A percentile compares a stretch with the other conserved stretches of the same genome.
These are phyloP conservation scores for Solanum ossicruentum DNA, from an alignment of 257 asterid species.

Conservation along the genomic window DNA sequence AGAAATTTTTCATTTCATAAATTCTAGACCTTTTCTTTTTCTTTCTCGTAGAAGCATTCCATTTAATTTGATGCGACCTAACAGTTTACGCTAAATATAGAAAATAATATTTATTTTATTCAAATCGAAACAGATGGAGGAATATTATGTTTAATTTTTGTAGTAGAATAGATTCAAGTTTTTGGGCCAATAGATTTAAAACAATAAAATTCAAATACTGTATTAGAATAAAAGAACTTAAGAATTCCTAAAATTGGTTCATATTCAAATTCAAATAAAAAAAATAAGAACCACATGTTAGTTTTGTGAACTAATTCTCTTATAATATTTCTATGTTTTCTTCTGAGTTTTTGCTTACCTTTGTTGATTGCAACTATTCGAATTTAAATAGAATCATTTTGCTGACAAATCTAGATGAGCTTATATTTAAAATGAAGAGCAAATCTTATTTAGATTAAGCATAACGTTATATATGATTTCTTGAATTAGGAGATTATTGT, in stretches of 20 bases:
- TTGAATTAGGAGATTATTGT: background rate
- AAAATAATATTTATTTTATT: background rate
- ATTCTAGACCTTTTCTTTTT: background rate
- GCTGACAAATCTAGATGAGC: background rate
- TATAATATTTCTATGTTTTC: background rate
- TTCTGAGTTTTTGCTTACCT: background rate
- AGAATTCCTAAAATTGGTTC: background rate
- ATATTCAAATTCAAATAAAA: background rate
- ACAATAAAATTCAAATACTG: background rate
- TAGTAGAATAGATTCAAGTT: background rate
- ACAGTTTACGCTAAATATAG: background rate
- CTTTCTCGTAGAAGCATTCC: background rate
- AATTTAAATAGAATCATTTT: background rate
- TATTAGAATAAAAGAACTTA: background rate
- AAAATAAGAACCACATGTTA: background rate
- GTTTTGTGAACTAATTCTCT: background rate
- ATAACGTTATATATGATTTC: background rate
- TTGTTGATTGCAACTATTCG: background rate
- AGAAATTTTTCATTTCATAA: background rate
- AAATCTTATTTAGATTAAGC: background rate
- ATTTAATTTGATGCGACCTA: background rate
- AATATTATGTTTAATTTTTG: background rate
- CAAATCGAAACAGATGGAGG: too few relatives aligned
- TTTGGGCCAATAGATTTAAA: background rate
- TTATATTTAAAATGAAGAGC: background rate